These are phyloP conservation scores for Myxozyma nipponensis DNA, from an alignment of 805 yeast species.

Conservation along the genomic window DNA sequence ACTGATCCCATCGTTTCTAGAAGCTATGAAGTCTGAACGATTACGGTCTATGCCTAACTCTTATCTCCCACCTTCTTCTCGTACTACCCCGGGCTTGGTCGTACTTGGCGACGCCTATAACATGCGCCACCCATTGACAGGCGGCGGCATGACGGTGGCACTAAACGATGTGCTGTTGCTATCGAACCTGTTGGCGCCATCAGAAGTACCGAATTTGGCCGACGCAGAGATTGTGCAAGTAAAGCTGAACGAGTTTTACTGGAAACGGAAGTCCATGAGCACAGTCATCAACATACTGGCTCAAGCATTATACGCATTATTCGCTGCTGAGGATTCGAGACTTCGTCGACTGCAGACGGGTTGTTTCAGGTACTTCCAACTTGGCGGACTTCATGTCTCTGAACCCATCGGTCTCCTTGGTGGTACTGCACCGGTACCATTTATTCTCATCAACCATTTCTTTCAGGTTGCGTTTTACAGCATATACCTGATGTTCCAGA, in stretches of 20 bases:
- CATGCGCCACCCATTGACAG: constrained; percentile 97
- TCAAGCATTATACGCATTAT: constrained; percentile 81
- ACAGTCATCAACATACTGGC: constrained; percentile 86
- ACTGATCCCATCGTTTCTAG: constrained; percentile 61
- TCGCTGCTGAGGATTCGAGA: constrained; percentile 67
- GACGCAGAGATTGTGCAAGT: constrained; percentile 56
- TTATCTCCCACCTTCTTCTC: constrained; percentile 69
- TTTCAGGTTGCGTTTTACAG: constrained; percentile 86
- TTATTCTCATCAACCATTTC: constrained; percentile 74
- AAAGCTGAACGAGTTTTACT: constrained; percentile 64
- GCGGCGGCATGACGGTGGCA: constrained; percentile 99
- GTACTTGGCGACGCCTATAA: constrained; percentile 90
- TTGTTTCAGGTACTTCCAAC: constrained; percentile 78
- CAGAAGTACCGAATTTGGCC: constrained; percentile 49
- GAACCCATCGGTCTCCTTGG: constrained; percentile 81
- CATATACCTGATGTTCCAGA: constrained; percentile 38
- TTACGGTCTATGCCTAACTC: constrained; percentile 92
- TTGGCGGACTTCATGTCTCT: constrained; percentile 74
- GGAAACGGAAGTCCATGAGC: constrained; percentile 70
- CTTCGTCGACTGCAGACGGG: constrained; percentile 75
- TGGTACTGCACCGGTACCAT: constrained; percentile 76
- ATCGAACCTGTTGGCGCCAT: constrained; percentile 57
- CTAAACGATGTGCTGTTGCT: constrained; percentile 75
- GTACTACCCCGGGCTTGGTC: constrained; percentile 68
- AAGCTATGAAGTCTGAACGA: constrained; percentile 56